Evolutionary conservation across 495 filamentous ascomycete genomes (phyloP), one percentile per base, ranked within the genome.

Genomic region (Friedmanniomyces endolithicus): DNA sequence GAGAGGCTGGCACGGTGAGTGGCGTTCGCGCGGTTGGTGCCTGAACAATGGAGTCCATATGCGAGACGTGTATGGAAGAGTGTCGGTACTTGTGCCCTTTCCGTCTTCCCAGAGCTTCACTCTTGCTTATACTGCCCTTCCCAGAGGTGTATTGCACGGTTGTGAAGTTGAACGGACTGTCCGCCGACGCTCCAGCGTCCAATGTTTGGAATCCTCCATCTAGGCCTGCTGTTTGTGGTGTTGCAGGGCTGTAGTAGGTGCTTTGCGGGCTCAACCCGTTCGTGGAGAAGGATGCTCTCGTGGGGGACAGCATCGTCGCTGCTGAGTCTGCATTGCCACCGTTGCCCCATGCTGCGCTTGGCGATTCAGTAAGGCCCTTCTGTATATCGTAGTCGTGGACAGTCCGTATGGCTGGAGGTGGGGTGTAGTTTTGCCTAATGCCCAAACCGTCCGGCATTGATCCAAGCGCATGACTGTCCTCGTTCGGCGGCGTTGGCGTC

Each of bases 21-120:
- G 92, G 92, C 1, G 90, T 85, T 34, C 89, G 78, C 2, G 84
- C 85, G 1, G 87, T 82, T n/a, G 92, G 92, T 66, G 95, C 88
- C 62, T 94, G 85, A 73, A 98, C 94, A 66, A 98, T 90, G 41
- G 53, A 41, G 53, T 61, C 58, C 67, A 94, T 88, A 67, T 96
- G 90, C 20, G 87, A 94, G 27, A 50, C 55, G 41, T 62, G 59
- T 48, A 98, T 87, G 63, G 86, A 92, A 66, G 86, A 90, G 73
- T 97, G 92, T 60, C 95, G 95, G 77, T 97, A 98, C 65, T 92
- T 89, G 73, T 98, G 92, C 27, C 92, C 92, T 51, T 90, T 84
- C 53, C 92, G 81, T 68, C 95, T 88, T 59, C 90, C 92, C 62
- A 96, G 44, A 16, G 49, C 49, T 16, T 60, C 58, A 22, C 25